Evolutionary conservation across 192 early-diverging fungal genomes (phyloP).

Genomic region (Kappamyces sp.): DNA sequence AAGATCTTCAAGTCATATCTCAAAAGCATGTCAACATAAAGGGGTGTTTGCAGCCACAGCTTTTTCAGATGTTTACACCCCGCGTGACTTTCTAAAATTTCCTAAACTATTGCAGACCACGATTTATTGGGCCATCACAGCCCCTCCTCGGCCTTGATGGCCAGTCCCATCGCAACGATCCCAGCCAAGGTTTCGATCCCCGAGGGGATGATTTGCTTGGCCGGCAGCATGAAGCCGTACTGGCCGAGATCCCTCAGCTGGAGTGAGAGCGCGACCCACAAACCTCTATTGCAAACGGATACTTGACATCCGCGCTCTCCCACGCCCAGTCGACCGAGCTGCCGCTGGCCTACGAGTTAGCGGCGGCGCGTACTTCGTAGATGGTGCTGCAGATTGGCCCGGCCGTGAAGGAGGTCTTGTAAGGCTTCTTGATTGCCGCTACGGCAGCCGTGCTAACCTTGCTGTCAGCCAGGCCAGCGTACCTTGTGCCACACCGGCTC

Average conservation of each 20-base stretch:
- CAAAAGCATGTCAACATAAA: too few species aligned
- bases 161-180: neutral
- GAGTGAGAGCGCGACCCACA: conserved; percentile 26
- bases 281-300: conserved; percentile 54
- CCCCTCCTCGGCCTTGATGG: too few species aligned
- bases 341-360: conserved; percentile 29
- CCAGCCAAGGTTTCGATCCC: conserved; percentile 17
- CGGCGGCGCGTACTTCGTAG: conserved; percentile 30
- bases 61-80: too few species aligned
- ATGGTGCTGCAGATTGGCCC: conserved; percentile 58
- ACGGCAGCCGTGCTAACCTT: conserved; percentile 28
- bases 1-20: too few species aligned
- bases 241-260: conserved; percentile 8
- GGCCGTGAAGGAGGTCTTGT: conserved; percentile 48
- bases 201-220: conserved; percentile 16
- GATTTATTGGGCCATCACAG: too few species aligned
- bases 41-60: too few species aligned
- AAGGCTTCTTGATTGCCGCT: conserved; percentile 48
- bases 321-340: conserved; percentile 56
- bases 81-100: too few species aligned
- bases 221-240: conserved; percentile 18
- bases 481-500: conserved; percentile 24
- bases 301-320: conserved; percentile 45
- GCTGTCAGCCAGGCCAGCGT: neutral
- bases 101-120: too few species aligned